Base-by-base conservation (phyloP, 2,329 filamentous ascomycete genomes). In the Cladorrhinum sp. region DNA sequence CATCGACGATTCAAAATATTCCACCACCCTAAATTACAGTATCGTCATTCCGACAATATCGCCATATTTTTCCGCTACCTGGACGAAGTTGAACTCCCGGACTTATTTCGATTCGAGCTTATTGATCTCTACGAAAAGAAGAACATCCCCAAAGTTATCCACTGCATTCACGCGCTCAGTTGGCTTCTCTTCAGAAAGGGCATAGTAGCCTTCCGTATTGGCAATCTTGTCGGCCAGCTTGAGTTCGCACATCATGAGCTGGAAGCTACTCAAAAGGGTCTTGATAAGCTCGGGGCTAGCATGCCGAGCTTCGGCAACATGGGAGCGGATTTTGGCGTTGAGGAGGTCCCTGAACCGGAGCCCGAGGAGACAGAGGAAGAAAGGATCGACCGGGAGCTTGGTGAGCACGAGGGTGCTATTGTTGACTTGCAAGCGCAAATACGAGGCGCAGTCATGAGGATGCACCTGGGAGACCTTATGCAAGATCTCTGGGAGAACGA, bases 71-170 rank as follows among this genome's bases (percentile, higher is more conserved):
- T 98, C 77, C 87, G 90, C 60, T 96, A 96, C 66, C 82, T 99
- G 1, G 91, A 93, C 65, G 91, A 97, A 62, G 87, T 97, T 8
- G 90, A 96, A 70, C 79, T 99, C 2, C 95, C 95, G 1, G 96
- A 99, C 68, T 83, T 99, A 18, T 99, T 99, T 74, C 87, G 93
- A 60, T 99, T 99, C 74, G 95, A 99, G 74, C 81, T 98, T 50
- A 96, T 98, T 65, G 95, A 99, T 75, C 78, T 99, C 12, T 99
- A 99, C 78, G 96, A 99, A 76, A 99, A 98, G 81, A 99, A 99
- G 77, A 99, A 99, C 70, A 96, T 98, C 1, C 95, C 95, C 3
- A 99, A 98, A 75, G 96, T 98, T 72, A 99, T 99, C 64, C 96
- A 99, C 77, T 99, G 95, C 72, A 95, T 99, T 56, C 95, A 99